phyloP scores from a whole-genome alignment of 192 early-diverging fungal genomes.

The Podila horticola region DNA sequence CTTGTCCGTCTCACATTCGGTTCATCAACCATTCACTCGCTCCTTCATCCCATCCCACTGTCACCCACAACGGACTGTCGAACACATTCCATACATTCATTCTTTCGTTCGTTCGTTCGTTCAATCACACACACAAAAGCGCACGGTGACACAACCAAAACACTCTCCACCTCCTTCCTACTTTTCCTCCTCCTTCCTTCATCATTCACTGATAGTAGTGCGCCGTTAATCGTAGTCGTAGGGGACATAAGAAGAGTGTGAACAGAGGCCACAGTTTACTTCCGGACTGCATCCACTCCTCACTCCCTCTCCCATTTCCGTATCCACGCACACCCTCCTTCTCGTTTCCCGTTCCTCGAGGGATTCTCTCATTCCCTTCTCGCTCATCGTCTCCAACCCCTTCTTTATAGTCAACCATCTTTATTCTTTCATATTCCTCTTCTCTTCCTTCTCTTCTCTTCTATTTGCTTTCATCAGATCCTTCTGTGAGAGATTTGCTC shows the following conservation, averaged over 20 bases:
- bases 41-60: not conserved
- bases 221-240: no score
- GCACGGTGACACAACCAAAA: no score
- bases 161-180: no score
- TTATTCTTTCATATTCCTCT: not conserved
- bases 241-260: no score
- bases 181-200: no score
- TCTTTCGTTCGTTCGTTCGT: not conserved
- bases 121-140: not conserved
- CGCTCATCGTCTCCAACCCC: not conserved
- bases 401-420: not conserved
- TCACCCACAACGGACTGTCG: no score
- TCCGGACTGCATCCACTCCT: no score
- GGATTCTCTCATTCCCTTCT: constrained; percentile 2
- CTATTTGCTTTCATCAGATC: not conserved
- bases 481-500: not conserved
- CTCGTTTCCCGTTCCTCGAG: not conserved
- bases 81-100: not conserved
- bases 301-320: no score
- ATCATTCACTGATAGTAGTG: no score
- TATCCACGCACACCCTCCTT: not conserved
- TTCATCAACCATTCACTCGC: not conserved
- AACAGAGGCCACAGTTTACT: no score
- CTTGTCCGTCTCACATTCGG: not conserved
- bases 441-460: not conserved